Evolutionary conservation across 441 rosid species (phyloP), one percentile per base, ranked within the genome.

Genomic region (Adansonia madagascariensis): DNA sequence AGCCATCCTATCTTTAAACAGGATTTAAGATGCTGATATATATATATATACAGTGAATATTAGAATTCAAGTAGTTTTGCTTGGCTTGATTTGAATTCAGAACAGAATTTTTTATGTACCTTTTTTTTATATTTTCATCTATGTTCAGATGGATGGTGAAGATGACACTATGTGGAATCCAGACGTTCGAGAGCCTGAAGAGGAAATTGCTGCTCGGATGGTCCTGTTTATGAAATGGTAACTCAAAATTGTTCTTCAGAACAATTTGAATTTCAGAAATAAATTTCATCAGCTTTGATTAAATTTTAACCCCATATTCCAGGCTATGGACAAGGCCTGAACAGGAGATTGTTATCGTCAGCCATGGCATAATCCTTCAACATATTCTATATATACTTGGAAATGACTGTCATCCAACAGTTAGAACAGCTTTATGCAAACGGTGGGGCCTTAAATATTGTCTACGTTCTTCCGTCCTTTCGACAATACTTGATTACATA

Each of bases 271-370:
- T 12, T 50, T 50, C 17, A 50, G 55, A 50, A 50, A 50, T 14
- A 50, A 50, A 35, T 35, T 50, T 50, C 55, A 50, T 5, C 17
- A 50, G 52, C 12, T 47, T 47, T 47, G 52, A 47, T 47, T 47
- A 47, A 15, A 53, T 53, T 56, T 56, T 56, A n/a, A 46, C 46
- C 41, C 35, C 20, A 47, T 73, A 20, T 11, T 18, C 14, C 62
- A 77, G 79, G 79, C 22, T 77, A n/a, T 77, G 75, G 79, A 77
- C 79, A 31, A 67, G 79, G 15, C 74, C 75, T 4, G 79, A 77
- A 41, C 73, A 77, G 60, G 75, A 69, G 61, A 46, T 77, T 24
- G 79, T 44, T 3, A 69, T 77, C 4, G 79, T 77, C 15, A 77
- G 79, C 68, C 79, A 77, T 60, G 79, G 79, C 44, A 70, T 77